Base-by-base conservation (phyloP, 257 asterid species). In the Nicotiana otophora region DNA sequence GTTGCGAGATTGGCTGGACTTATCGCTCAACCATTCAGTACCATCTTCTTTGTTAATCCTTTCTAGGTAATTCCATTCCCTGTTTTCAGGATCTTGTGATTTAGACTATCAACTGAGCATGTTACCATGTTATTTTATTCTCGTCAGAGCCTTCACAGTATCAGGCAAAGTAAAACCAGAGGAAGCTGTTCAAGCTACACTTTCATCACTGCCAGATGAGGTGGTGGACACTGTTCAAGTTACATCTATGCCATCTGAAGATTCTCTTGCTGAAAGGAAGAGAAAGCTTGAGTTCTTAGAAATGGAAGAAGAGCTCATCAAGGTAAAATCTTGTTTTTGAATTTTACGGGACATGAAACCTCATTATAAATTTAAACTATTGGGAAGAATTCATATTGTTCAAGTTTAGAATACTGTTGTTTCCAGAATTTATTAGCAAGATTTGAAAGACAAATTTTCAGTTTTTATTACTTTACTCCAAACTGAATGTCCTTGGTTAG, bases 1-100 rank as follows among this genome's bases (percentile, higher is more conserved):
- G 98, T 88, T 93, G 84, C 93, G 91, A 75, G 98, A 95, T 86
- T 95, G 98, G 98, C 85, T 95, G 83, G 98, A 95, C 89, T 90
- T 95, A 83, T 95, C 98, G 26, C 90, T 95, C 72, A 92, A 93
- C 88, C 96, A 93, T 87, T 90, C 97, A 62, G 95, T 95, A 74
- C 98, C 98, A 64, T 95, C 98, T 76, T 95, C 98, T 36, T 94
- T 95, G 80, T 80, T 95, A 90, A 93, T 95, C 83, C 95, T 93
- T 82, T 95, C 98, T 81, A 95, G 98, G 98, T 93, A 82, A 70
- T 55, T 76, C 57, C 63, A 28, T 75, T 74, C 80, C 80, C 4
- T 36, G 2, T 75, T 51, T 75, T 39, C 11, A 51, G 46, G 62
- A 75, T 51, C 80, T 75, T 26, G 28, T 26, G 17, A 16, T 75